Conservation (phyloP, 2,329 filamentous ascomycete species). For the Claviceps purpurea region DNA sequence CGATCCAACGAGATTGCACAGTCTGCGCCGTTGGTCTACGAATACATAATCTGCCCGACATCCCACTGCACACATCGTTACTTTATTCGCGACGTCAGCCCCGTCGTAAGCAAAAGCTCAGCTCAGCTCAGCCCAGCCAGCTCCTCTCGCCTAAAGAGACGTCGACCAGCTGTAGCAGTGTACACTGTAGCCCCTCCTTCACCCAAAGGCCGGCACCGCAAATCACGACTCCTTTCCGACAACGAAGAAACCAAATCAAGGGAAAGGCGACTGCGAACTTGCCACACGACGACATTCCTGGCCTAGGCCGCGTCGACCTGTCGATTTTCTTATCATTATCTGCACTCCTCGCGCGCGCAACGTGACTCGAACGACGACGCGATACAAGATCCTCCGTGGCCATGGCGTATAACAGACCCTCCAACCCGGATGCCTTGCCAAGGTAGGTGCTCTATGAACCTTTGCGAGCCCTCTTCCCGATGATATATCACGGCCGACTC, state of each 20-base stretch:
- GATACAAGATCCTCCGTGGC: slow-evolving; percentile 8
- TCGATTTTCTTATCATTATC: neutral
- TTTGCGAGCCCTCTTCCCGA: neutral
- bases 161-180: neutral
- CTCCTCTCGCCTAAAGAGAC: neutral
- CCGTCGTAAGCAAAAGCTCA: neutral
- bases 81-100: neutral
- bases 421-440: slow-evolving; percentile 89
- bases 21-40: too few species aligned
- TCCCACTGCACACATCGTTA: neutral
- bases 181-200: neutral
- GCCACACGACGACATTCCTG: neutral
- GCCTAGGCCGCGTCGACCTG: neutral
- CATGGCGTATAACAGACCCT: slow-evolving; percentile 91
- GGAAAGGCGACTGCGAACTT: neutral
- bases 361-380: neutral
- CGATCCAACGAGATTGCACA: too few species aligned
- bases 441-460: slow-evolving; percentile 46
- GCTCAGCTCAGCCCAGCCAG: neutral
- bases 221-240: neutral
- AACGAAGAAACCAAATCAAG: neutral
- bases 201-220: neutral
- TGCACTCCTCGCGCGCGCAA: neutral
- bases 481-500: neutral
- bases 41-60: neutral